Conservation (phyloP, 148 eudicot species). For the Hydrangea macrophylla region DNA sequence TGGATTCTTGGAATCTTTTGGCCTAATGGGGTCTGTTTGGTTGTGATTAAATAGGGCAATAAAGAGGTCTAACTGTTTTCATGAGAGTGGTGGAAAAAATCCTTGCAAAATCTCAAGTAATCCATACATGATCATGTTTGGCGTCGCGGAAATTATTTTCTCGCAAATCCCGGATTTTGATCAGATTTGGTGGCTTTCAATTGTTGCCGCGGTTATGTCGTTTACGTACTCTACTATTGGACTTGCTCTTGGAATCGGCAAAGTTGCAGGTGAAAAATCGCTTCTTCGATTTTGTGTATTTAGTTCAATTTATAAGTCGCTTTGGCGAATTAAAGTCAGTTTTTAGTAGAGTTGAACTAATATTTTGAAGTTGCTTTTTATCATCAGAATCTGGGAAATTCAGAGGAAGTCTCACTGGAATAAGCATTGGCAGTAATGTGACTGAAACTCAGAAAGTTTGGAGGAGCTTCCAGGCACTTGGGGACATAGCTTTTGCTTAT, state of each 20-base stretch:
- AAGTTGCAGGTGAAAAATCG: slow-evolving; percentile 30
- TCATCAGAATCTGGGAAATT: slow-evolving; percentile 25
- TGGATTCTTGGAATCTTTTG: background rate
- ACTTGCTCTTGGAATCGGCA: slow-evolving; percentile 33
- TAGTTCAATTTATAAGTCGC: background rate
- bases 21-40: background rate
- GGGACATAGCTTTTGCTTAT: slow-evolving; percentile 46
- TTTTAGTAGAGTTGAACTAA: background rate
- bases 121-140: slow-evolving; percentile 37
- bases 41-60: slow-evolving; percentile 25
- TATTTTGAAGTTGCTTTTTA: background rate
- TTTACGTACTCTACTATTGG: slow-evolving; percentile 41
- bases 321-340: background rate
- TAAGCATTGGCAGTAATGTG: slow-evolving; percentile 32
- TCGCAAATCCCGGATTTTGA: slow-evolving; percentile 44
- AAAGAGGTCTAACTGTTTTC: slow-evolving; percentile 38
- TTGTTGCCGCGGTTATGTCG: slow-evolving; percentile 48
- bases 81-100: slow-evolving; percentile 18
- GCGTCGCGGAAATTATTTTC: slow-evolving; percentile 29
- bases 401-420: slow-evolving; percentile 39
- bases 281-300: background rate
- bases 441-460: slow-evolving; percentile 32
- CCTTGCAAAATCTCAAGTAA: slow-evolving; percentile 30
- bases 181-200: slow-evolving; percentile 43
- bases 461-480: slow-evolving; percentile 45